phyloP scores from a whole-genome alignment of 208 protist species.

The Herpetomonas tarakana region DNA sequence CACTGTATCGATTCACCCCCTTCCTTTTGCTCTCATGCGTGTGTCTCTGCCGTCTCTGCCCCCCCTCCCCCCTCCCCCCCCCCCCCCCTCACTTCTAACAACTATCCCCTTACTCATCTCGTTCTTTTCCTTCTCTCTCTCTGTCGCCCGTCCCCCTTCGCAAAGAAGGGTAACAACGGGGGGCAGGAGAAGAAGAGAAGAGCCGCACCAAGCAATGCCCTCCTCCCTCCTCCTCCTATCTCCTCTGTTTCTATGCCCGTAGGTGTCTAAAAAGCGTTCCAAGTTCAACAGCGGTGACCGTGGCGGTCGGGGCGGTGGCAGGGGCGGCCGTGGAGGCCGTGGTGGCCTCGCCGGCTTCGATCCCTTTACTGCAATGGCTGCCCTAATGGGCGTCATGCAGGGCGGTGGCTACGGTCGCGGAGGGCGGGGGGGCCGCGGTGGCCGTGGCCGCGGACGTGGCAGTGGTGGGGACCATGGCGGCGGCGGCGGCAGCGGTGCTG shows the following conservation, averaged over 20 bases:
- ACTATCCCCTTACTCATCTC: slow-evolving; percentile 5
- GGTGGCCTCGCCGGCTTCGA: slow-evolving; percentile 17
- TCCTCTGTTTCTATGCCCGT: no score
- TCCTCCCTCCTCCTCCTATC: no score
- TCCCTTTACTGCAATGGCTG: slow-evolving; percentile 60
- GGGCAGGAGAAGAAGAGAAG: no score
- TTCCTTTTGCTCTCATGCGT: slow-evolving; percentile 4
- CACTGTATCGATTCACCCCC: background rate
- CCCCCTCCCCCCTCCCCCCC: background rate
- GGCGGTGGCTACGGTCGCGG: slow-evolving; percentile 16
- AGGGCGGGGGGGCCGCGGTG: slow-evolving; percentile 17
- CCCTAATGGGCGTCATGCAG: slow-evolving; percentile 67
- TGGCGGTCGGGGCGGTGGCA: slow-evolving; percentile 42
- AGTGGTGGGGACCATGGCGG: no score
- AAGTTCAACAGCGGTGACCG: slow-evolving; percentile 42
- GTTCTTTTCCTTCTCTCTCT: slow-evolving; percentile 8
- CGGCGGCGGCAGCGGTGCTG: slow-evolving; percentile 14
- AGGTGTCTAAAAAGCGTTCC: slow-evolving; percentile 81
- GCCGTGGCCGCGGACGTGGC: no score
- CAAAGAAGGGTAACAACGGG: no score
- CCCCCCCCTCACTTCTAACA: slow-evolving; percentile 3
- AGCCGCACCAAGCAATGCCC: no score
- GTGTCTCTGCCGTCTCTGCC: background rate
- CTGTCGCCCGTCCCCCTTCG: background rate
- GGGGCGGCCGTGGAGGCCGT: slow-evolving; percentile 9